Base-by-base conservation (phyloP, 768 basidiomycete species). In the Thelephora ganbajun region DNA sequence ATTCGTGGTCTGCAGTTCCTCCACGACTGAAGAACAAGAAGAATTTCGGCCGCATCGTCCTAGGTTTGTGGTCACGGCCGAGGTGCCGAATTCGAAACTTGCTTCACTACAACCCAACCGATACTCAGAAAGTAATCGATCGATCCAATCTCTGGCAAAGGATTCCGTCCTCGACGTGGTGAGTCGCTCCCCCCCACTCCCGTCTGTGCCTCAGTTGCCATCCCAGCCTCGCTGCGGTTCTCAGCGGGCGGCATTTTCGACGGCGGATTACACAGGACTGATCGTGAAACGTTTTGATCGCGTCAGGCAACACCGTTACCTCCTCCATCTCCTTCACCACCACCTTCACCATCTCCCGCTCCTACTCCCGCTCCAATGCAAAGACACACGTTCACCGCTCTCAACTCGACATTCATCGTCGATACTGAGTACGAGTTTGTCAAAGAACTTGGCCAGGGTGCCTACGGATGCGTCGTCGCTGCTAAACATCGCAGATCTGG, bases 361-460 rank as follows among this genome's bases (percentile, higher is more conserved):
- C 30, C 35, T 33, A 33, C 47, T 52, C 43, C 46, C 54, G 48
- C 53, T 53, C 61, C 51, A 54, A 82, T 83, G 76, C 78, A 80
- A 58, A 71, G 85, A 51, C 83, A 85, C 60, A 78, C 74, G 35
- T 90, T 92, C 67, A 80, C 73, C 51, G 77, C 89, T 3, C 78
- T 93, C 57, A 87, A 86, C 61, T 88, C 87, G 47, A 83, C 75
- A 44, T 93, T 92, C 60, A 66, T 89, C 51, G 87, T 94, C 61
- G 90, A 93, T 59, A 71, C 80, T 12, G 83, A 88, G 63, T 96
- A 93, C 57, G 78, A 85, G 59, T 94, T 87, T 63, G 88, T 93
- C 65, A 98, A 98, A 68, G 93, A 97, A 59, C 85, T 98, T 46
- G 91, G 92, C 26, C 89, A 93, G 63, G 91, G 93, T 54, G 91